phyloP scores from a whole-genome alignment of 129 eudicot species.

The Lactuca saligna region DNA sequence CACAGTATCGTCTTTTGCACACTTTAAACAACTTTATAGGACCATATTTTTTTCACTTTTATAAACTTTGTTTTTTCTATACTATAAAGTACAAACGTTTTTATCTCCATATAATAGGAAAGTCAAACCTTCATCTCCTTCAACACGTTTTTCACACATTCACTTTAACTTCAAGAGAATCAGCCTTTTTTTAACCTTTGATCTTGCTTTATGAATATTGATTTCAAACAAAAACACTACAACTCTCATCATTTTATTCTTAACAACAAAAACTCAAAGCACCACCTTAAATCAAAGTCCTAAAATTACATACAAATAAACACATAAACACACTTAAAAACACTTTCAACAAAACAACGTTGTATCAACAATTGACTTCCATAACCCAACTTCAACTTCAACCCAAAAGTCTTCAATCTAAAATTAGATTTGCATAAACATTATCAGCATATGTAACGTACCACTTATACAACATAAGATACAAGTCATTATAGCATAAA shows the following conservation, averaged over 20 bases:
- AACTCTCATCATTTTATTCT: not conserved
- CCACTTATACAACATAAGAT: not conserved
- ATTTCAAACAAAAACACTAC: no score
- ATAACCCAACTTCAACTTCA: not conserved
- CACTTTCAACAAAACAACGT: not conserved
- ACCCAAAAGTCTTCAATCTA: not conserved
- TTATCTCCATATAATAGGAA: not conserved
- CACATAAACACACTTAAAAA: conserved; percentile 7
- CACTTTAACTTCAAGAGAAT: not conserved
- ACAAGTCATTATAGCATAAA: conserved; percentile 10
- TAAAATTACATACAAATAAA: not conserved
- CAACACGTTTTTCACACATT: not conserved
- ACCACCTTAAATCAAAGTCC: not conserved
- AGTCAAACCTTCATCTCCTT: not conserved
- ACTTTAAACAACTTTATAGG: not conserved
- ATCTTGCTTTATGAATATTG: not conserved
- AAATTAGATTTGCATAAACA: not conserved
- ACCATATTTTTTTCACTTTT: not conserved
- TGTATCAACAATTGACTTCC: conserved; percentile 15
- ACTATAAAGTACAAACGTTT: not conserved
- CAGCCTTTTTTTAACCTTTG: not conserved
- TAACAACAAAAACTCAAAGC: not conserved
- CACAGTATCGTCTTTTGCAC: not conserved
- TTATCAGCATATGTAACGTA: not conserved
- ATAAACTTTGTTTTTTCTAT: not conserved